These are phyloP conservation scores for Puccinia sorghi DNA, from an alignment of 1,284 basidiomycete genomes.

Conservation along the genomic window DNA sequence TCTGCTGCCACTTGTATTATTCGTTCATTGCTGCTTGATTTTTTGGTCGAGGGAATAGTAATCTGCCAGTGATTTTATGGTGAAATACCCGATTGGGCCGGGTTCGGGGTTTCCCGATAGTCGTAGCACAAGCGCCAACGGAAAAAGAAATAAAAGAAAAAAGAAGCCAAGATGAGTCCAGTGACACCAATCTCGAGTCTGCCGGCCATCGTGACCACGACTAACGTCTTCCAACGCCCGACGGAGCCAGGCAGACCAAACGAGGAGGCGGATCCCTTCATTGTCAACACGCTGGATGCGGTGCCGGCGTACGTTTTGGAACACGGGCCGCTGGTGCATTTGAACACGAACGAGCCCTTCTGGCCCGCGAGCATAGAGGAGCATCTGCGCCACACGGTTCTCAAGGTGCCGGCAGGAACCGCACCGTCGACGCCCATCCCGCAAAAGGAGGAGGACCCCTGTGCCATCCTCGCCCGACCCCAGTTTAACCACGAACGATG, in stretches of 20 bases:
- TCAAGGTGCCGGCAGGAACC: not conserved
- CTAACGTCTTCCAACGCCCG: conserved; percentile 3
- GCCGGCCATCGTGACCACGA: conserved; percentile 21
- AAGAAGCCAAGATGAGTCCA: not conserved
- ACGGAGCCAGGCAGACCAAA: not conserved
- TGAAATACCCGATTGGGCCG: no score
- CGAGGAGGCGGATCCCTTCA: conserved; percentile 2
- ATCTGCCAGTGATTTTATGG: no score
- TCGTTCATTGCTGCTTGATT: not conserved
- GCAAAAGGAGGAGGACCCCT: conserved; percentile 1
- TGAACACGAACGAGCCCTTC: conserved; percentile 44
- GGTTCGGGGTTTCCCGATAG: no score
- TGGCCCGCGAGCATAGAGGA: conserved; percentile 30
- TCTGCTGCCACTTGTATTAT: not conserved
- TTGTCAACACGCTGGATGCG: not conserved
- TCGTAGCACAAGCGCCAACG: not conserved
- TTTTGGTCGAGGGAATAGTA: no score
- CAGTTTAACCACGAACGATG: conserved; percentile 32
- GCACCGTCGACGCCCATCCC: not conserved
- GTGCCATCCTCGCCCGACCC: not conserved
- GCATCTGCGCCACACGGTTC: conserved; percentile 17
- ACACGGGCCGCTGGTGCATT: conserved; percentile 33
- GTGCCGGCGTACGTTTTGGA: conserved; percentile 32
- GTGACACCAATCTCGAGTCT: not conserved
- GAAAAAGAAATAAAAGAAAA: not conserved